Conservation (phyloP, 805 yeast genomes). For the Ogataea pini region DNA sequence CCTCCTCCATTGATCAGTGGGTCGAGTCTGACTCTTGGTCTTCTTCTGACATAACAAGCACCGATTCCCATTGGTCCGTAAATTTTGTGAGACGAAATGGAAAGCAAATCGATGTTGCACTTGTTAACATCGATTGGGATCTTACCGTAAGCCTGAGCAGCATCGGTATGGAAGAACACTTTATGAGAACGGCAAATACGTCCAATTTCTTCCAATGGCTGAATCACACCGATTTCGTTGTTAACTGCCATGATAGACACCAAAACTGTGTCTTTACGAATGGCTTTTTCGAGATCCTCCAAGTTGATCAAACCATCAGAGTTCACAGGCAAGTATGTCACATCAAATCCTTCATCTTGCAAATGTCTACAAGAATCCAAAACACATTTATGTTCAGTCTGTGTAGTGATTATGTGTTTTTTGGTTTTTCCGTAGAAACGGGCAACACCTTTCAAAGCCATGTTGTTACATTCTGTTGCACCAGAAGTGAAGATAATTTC, state of each 20-base stretch:
- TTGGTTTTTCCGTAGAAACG: constrained; percentile 88
- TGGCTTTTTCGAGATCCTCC: constrained; percentile 76
- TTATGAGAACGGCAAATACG: constrained; percentile 79
- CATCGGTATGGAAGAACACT: constrained; percentile 96
- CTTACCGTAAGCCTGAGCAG: constrained; percentile 97
- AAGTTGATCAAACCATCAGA: constrained; percentile 77
- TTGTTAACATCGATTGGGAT: constrained; percentile 90
- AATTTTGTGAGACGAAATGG: constrained; percentile 93
- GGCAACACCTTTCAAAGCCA: constrained; percentile 94
- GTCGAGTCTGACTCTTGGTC: constrained; percentile 96
- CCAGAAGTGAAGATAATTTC: constrained; percentile 97
- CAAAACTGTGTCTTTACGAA: constrained; percentile 85
- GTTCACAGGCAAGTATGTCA: constrained; percentile 86
- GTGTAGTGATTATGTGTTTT: constrained; percentile 91
- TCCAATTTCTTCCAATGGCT: constrained; percentile 94
- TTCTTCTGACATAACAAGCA: constrained; percentile 91
- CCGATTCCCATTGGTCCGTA: constrained; percentile 99
- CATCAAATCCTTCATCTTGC: constrained; percentile 96
- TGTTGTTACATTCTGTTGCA: constrained; percentile 96
- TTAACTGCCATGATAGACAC: constrained; percentile 97
- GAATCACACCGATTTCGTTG: constrained; percentile 97
- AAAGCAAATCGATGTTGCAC: constrained; percentile 88
- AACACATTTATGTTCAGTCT: constrained; percentile 99
- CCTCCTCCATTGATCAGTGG: constrained; percentile 98
- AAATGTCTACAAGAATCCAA: constrained; percentile 91